These are phyloP conservation scores for Hypoxylon sp. DNA, from an alignment of 2,329 filamentous ascomycete genomes.

Conservation along the genomic window DNA sequence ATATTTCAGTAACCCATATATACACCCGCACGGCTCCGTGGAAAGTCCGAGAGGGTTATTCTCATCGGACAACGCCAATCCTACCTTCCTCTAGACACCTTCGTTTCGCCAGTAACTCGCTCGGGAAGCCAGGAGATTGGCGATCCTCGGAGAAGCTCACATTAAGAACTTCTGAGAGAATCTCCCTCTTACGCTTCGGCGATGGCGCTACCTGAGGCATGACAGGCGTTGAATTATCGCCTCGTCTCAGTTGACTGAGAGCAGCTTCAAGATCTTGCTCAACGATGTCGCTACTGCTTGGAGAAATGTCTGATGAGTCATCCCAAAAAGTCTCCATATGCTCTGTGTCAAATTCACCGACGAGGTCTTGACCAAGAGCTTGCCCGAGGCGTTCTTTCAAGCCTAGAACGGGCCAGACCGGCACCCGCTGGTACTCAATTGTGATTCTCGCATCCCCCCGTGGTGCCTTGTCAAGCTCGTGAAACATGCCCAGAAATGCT, in stretches of 20 bases:
- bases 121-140: conserved; percentile 41
- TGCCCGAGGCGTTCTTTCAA: conserved; percentile 69
- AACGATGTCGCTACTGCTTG: not conserved
- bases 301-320: conserved; percentile 42
- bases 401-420: conserved; percentile 69
- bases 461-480: conserved; percentile 62
- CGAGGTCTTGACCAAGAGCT: conserved; percentile 66
- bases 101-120: conserved; percentile 47
- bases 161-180: conserved; percentile 52
- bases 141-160: conserved; percentile 53
- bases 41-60: conserved; percentile 17
- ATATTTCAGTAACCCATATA: conserved; percentile 35
- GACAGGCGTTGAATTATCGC: conserved; percentile 13
- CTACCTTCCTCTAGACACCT: conserved; percentile 50
- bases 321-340: conserved; percentile 64
- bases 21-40: conserved; percentile 20
- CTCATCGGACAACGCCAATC: conserved; percentile 51
- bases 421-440: conserved; percentile 65
- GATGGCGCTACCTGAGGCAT: conserved; percentile 28
- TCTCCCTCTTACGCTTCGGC: conserved; percentile 49
- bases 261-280: not conserved
- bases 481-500: conserved; percentile 65
- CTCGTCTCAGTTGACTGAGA: not conserved
- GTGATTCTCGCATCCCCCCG: conserved; percentile 56
- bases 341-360: conserved; percentile 60